Evolutionary conservation across 2,329 filamentous ascomycete genomes (phyloP), one percentile per base, ranked within the genome.

Genomic region (Metarhizium guizhouense): DNA sequence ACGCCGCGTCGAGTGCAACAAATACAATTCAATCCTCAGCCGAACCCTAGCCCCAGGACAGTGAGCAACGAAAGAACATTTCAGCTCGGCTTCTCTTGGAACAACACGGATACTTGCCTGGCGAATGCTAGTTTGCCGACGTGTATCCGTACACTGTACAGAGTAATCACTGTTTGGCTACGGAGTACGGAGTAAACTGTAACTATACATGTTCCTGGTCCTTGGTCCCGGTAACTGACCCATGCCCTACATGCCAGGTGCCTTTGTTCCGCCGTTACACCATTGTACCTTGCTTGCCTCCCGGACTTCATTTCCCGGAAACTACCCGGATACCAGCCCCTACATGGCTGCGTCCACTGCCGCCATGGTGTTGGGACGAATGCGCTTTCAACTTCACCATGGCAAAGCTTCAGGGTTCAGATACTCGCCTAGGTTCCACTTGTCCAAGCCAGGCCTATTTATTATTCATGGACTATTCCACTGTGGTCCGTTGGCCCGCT

Each of bases 241-340:
- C 50, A 36, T 36, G 30, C 47, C 29, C 51, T 18, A 40, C 43
- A 32, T 34, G 47, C 30, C 50, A 48, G 54, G 50, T 50, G 45
- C 49, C 47, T 42, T 29, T 25, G 30, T 34, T 34, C 34, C n/a
- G 51, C 29, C n/a, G 48, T 49, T 40, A 38, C 42, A 55, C 49
- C 30, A 7, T 32, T 29, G 34, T 34, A 32, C 38, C 18, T 8
- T 47, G 53, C 47, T 16, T 36, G 8, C 13, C 38, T 20, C 30
- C 30, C 6, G 16, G 38, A 5, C 53, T 42, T 57, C 53, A 55
- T 57, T 53, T 54, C 56, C 55, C 52, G 55, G 56, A 25, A 57
- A 53, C 56, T 49, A 47, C 47, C 52, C 56, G 48, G 56, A 55
- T 14, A 38, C 50, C 20, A 43, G 29, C n/a, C 36, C 13, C 36